These are phyloP conservation scores for Phoma sp. DNA, from an alignment of 2,329 filamentous ascomycete species.

Conservation along the genomic window DNA sequence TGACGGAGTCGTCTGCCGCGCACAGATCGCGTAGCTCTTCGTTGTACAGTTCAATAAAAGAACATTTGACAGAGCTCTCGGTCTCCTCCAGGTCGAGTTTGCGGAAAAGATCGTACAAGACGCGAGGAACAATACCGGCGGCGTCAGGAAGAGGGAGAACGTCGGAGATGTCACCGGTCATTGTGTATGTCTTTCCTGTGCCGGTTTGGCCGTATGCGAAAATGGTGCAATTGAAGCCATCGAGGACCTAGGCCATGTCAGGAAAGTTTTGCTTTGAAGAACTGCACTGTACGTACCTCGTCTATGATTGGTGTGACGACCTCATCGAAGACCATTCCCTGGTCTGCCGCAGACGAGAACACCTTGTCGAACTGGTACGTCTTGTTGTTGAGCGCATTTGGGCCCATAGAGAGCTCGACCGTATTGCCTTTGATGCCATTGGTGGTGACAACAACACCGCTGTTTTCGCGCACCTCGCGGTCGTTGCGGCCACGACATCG, in stretches of 20 bases:
- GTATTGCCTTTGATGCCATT: conserved; percentile 86
- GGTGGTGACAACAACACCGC: conserved; percentile 86
- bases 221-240: conserved; percentile 96
- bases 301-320: conserved; percentile 91
- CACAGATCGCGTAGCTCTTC: conserved; percentile 93
- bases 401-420: conserved; percentile 89
- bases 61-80: conserved; percentile 93
- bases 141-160: conserved; percentile 88
- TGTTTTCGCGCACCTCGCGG: conserved; percentile 92
- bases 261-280: background rate
- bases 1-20: conserved; percentile 78
- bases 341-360: conserved; percentile 92
- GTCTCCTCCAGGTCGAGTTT: conserved; percentile 78
- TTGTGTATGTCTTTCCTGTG: conserved; percentile 98
- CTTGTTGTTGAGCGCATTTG: conserved; percentile 92
- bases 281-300: conserved; percentile 65
- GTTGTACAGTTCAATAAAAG: conserved; percentile 98
- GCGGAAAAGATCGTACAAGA: conserved; percentile 83
- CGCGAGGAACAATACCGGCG: conserved; percentile 93
- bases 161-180: conserved; percentile 97
- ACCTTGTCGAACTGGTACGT: conserved; percentile 97
- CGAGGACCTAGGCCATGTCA: conserved; percentile 71
- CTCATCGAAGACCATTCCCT: conserved; percentile 93
- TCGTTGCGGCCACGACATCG: conserved; percentile 92
- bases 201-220: conserved; percentile 98